Evolutionary conservation across 2,329 filamentous ascomycete species (phyloP).

Genomic region (Geosmithia flava): DNA sequence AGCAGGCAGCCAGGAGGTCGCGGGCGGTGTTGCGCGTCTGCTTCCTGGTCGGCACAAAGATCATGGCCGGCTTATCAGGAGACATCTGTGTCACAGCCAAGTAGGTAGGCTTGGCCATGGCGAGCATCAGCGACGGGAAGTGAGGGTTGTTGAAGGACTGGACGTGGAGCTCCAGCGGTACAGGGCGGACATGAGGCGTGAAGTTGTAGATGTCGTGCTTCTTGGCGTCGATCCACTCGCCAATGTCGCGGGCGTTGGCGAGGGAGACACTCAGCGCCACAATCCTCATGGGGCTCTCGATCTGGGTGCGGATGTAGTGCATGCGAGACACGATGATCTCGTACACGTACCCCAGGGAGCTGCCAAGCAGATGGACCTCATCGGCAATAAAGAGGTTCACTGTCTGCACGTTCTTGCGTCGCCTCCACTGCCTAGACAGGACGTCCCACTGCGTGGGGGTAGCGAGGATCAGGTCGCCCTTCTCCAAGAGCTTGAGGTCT

Average conservation of each 20-base stretch:
- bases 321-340: conserved; percentile 96
- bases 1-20: conserved; percentile 77
- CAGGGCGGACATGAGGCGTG: conserved; percentile 77
- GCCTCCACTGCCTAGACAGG: conserved; percentile 89
- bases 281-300: conserved; percentile 74
- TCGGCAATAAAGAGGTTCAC: conserved; percentile 90
- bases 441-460: conserved; percentile 96
- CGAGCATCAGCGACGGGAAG: conserved; percentile 95
- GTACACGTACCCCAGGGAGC: conserved; percentile 77
- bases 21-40: conserved; percentile 80
- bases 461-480: conserved; percentile 79
- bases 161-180: conserved; percentile 85
- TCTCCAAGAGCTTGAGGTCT: conserved; percentile 79
- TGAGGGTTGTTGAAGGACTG: conserved; percentile 94
- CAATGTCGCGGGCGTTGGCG: conserved; percentile 84
- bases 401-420: conserved; percentile 86
- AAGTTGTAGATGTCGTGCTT: conserved; percentile 99
- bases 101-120: conserved; percentile 94
- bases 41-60: conserved; percentile 90
- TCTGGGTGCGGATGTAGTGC: conserved; percentile 87
- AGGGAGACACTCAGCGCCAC: conserved; percentile 84
- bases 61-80: conserved; percentile 74
- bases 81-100: conserved; percentile 80
- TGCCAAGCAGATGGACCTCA: conserved; percentile 86
- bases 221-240: conserved; percentile 94